Base-by-base conservation (phyloP, 495 filamentous ascomycete species). In the Amniculicola lignicola region DNA sequence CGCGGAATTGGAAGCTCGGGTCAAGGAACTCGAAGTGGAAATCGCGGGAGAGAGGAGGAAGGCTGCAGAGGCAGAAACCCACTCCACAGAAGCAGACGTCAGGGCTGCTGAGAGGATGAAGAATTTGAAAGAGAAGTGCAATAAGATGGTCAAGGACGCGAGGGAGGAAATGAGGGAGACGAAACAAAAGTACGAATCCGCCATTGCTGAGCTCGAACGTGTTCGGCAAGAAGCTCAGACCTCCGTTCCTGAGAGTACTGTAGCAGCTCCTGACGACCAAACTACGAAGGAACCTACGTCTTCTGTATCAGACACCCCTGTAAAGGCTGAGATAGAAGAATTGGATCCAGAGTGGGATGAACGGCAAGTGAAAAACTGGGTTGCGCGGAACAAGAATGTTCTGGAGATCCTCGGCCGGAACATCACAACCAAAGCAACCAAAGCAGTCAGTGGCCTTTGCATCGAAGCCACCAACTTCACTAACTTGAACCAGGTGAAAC, bases 321-420 rank as follows among this genome's bases (percentile, higher is more conserved):
- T 63, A 16, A 51, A 47, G 15, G 29, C 51, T 18, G 63, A 56
- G n/a, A 22, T 10, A 2, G 57, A 37, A 1, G 19, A n/a, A 14
- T 42, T 35, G 1, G 61, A 82, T 82, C 2, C 78, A 80, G 29
- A 79, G 86, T 5, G 72, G 90, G 15, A 73, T 89, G 22, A 67
- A 75, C 2, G 29, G 23, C 14, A 44, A 16, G 12, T 2, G 3
- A 83, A 73, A 15, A 89, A 90, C 59, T 66, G 80, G 12, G 82
- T 80, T 0, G 76, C 88, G 25, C 82, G 79, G 58, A 74, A n/a
- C 29, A 33, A 33, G n/a, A n/a, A 7, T n/a, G 29, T n/a, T n/a
- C 29, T 7, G n/a, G 29, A 59, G 5, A 88, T 94, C 36, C 63
- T 94, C 12, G 74, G 73, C 23, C 76, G 71, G 54, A 95, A 92